phyloP scores from a whole-genome alignment of 306 rosid species.

The Abrus precatorius region DNA sequence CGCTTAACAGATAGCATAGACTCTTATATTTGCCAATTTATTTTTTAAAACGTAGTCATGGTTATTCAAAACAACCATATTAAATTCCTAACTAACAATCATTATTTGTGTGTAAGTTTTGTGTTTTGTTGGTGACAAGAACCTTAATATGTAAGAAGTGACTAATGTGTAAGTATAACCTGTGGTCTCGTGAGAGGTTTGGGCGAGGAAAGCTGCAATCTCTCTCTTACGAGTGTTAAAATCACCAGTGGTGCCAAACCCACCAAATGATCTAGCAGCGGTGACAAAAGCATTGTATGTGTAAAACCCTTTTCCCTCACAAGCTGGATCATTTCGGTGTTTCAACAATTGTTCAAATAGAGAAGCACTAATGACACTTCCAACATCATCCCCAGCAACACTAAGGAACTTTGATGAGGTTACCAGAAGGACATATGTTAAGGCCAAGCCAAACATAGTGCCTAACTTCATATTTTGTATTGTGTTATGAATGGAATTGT shows the following conservation, averaged over 20 bases:
- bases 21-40: too few species aligned
- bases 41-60: too few species aligned
- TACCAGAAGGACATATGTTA: background rate
- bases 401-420: background rate
- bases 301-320: slow-evolving; percentile 54
- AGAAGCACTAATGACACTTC: slow-evolving; percentile 19
- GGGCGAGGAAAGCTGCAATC: slow-evolving; percentile 2
- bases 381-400: slow-evolving; percentile 40
- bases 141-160: background rate
- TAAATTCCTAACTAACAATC: too few species aligned
- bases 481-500: background rate
- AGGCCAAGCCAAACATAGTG: background rate
- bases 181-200: slow-evolving; percentile 32
- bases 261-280: slow-evolving; percentile 50
- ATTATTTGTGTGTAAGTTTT: too few species aligned
- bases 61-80: too few species aligned
- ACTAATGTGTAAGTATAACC: background rate
- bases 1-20: too few species aligned
- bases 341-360: slow-evolving; percentile 50
- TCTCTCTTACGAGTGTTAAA: slow-evolving; percentile 23
- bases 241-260: slow-evolving; percentile 59
- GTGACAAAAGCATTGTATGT: slow-evolving; percentile 56
- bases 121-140: too few species aligned
- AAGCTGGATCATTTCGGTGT: slow-evolving; percentile 53
- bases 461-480: slow-evolving; percentile 14